Base-by-base conservation (phyloP, 2,329 filamentous ascomycete species). In the Diaporthe ampelina region DNA sequence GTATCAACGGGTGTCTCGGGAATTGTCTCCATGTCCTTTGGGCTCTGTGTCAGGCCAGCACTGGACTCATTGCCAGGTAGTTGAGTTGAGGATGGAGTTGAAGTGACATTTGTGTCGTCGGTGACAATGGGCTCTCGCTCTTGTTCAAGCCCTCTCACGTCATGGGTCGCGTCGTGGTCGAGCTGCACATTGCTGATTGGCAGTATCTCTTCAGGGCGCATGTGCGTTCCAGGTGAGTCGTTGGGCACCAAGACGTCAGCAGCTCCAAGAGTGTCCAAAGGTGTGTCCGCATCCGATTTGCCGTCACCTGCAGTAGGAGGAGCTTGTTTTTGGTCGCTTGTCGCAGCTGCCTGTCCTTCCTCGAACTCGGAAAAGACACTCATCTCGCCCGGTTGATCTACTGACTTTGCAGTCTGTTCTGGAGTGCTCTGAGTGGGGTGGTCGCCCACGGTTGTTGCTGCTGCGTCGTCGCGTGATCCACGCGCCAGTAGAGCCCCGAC, bases 221-320 rank as follows among this genome's bases (percentile, higher is more conserved):
- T 74, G 74, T 75, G 77, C 74, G 72, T 67, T 72, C 72, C 68
- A 75, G 72, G 73, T 32, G 56, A 76, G 72, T 77, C 74, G 76
- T 78, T 76, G 75, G 77, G 77, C 73, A 75, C 54, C 57, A 77
- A 80, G 57, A 59, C 48, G 78, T 78, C 78, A 78, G 78, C 75
- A 77, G 76, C 78, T 77, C 77, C 78, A 75, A 74, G 67, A 68
- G 75, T 56, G 52, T 32, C 52, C 58, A 35, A 61, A 65, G 78
- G 74, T 76, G 78, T 80, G 78, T 78, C 78, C 73, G n/a, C 70
- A 75, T 75, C 70, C 77, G 78, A 79, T 80, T 79, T 78, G 77
- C 24, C 45, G 48, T 35, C 45, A 35, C 57, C n/a, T 59, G 57
- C 57, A 52, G 69, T 24, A 24, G 32, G 19, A 3, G 57, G 69